Evolutionary conservation across 192 early-diverging fungal species (phyloP).

Genomic region (Backusella australiensis): DNA sequence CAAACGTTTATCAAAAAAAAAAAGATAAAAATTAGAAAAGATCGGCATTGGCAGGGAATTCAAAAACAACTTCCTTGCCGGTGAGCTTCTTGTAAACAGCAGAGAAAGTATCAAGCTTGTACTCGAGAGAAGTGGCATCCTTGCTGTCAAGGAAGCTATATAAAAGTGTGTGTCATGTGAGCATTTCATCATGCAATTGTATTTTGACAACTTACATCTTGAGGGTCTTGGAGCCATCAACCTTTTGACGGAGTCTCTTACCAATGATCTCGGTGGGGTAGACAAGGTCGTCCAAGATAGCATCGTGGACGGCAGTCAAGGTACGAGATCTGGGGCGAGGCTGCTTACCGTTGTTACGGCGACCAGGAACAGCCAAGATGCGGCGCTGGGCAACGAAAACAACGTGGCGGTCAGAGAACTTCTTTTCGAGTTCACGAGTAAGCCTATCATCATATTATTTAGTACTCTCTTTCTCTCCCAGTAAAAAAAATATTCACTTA

Average conservation of each 20-base stretch:
- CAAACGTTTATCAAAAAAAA: not conserved
- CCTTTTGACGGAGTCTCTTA: conserved; percentile 95
- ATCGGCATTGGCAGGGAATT: conserved; percentile 74
- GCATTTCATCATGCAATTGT: not conserved
- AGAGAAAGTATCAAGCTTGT: conserved; percentile 98
- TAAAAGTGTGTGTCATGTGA: not conserved
- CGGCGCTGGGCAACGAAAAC: conserved; percentile 91
- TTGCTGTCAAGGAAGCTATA: conserved; percentile 84
- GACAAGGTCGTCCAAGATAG: conserved; percentile 95
- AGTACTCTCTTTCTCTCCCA: not conserved
- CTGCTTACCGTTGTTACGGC: conserved; percentile 88
- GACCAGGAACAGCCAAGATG: conserved; percentile 92
- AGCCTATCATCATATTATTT: conserved; percentile 48
- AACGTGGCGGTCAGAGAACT: conserved; percentile 99
- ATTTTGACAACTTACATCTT: conserved; percentile 60
- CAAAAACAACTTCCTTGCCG: conserved; percentile 98
- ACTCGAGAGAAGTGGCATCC: conserved; percentile 96
- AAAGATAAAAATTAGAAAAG: not conserved
- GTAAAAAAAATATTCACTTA: conserved; percentile 11
- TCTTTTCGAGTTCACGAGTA: conserved; percentile 99
- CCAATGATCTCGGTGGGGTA: conserved; percentile 99
- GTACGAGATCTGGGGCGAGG: conserved; percentile 94
- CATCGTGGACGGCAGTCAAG: conserved; percentile 94
- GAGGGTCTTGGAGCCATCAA: conserved; percentile 90
- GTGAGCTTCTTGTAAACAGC: conserved; percentile 94